Conservation (phyloP, 2,329 filamentous ascomycete genomes). For the Aspergillus latus region DNA sequence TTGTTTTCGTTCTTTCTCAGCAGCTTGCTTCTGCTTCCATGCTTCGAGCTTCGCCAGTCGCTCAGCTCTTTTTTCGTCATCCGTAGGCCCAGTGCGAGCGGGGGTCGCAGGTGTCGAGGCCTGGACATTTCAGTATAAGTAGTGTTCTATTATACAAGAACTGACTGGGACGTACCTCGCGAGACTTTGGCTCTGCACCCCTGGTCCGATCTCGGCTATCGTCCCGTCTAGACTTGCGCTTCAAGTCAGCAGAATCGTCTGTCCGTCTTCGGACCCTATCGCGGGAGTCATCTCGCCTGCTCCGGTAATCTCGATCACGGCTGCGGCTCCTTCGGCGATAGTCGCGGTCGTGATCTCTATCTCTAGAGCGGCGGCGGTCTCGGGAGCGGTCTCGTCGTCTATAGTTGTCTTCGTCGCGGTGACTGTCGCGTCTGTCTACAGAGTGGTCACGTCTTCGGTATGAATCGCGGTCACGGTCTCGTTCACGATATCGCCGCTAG, state of each 20-base stretch:
- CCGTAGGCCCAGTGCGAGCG: slow-evolving; percentile 55
- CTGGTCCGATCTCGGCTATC: slow-evolving; percentile 61
- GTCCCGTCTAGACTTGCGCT: slow-evolving; percentile 64
- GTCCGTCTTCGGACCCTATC: slow-evolving; percentile 64
- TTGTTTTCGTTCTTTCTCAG: slow-evolving; percentile 71
- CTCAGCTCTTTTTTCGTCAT: slow-evolving; percentile 76
- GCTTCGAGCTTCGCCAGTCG: slow-evolving; percentile 78
- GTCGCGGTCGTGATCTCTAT: slow-evolving; percentile 58
- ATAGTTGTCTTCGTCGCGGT: slow-evolving; percentile 62
- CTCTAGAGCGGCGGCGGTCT: slow-evolving; percentile 63
- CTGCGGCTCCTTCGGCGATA: slow-evolving; percentile 64
- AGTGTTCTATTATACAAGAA: neutral
- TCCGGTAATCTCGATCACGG: slow-evolving; percentile 67
- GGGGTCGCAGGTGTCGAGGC: slow-evolving; percentile 53
- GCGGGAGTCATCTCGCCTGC: slow-evolving; percentile 71
- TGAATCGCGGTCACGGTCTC: slow-evolving; percentile 57
- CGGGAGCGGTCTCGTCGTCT: slow-evolving; percentile 63
- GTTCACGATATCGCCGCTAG: slow-evolving; percentile 54
- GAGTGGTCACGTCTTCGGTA: slow-evolving; percentile 71
- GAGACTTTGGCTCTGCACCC: slow-evolving; percentile 50
- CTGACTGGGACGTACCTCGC: slow-evolving; percentile 54
- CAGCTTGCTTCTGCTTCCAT: slow-evolving; percentile 85
- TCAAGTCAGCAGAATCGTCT: slow-evolving; percentile 71
- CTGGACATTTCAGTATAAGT: slow-evolving; percentile 36
- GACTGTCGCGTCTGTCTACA: slow-evolving; percentile 49